Base-by-base conservation (phyloP, 768 basidiomycete genomes). In the Wakefieldia striispora region DNA sequence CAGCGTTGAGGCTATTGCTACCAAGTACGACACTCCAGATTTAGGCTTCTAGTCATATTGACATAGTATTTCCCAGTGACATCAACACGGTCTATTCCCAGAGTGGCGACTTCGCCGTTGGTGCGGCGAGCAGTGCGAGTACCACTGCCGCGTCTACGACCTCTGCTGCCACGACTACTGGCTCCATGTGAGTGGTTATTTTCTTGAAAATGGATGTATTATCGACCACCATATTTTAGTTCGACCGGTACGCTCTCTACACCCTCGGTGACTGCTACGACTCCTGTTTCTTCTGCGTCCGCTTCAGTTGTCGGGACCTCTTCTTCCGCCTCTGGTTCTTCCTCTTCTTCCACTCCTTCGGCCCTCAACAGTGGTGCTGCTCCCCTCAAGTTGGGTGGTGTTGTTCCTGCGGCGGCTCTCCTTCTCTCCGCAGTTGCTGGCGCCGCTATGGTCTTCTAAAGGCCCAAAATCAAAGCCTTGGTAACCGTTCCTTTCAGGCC, bases 371-470 rank as follows among this genome's bases (percentile, higher is more conserved):
- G 38, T 40, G 65, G 64, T 27, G 70, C 69, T 13, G 52, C 64
- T 17, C 66, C 70, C 16, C 59, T 68, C 54, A 74, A 68, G 53
- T 26, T 56, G 42, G 51, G 49, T 45, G 72, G 66, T 41, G 52
- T 63, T 43, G 72, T 68, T 38, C 66, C 69, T 12, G 41, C 66
- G 23, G 71, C 68, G 3, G 70, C 65, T 13, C 60, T 72, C 7
- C 56, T 75, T 19, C 59, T 79, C 31, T 78, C 79, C 17, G 75
- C 70, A 0, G 59, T 76, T 34, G 80, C 75, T 34, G 82, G 82
- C 34, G 78, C 69, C 20, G 77, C 63, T 13, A 57, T 74, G 50
- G 68, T 77, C 39, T 71, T 82, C 57, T 83, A 68, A 70, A 40
- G 20, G 29, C 21, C 59, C 68, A 45, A 49, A 51, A 44, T 31